Percentiles rank a stretch among this genome's conserved stretches.
phyloP scores from a whole-genome alignment of 1,139 yeast genomes.

The Taphrina pruni region DNA sequence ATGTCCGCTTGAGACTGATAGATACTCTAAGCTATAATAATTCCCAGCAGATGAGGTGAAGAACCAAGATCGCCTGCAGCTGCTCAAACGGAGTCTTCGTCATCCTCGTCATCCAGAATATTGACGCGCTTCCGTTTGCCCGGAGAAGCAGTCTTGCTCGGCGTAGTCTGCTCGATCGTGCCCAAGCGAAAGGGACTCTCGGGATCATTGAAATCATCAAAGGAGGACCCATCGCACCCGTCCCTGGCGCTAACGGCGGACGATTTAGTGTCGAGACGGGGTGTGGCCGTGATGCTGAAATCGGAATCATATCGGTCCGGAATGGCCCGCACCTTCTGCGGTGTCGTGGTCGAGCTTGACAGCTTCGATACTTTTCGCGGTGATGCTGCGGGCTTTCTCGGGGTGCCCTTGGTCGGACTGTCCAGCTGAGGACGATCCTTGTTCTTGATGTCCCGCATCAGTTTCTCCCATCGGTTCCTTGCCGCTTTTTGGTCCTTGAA shows the following conservation, averaged over 20 bases:
- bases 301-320: neutral
- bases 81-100: neutral
- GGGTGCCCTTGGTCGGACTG: slow-evolving; percentile 2
- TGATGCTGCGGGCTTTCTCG: neutral
- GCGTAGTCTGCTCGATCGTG: neutral
- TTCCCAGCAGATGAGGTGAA: neutral
- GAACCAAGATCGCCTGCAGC: neutral
- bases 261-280: neutral
- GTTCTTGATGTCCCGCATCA: slow-evolving; percentile 14
- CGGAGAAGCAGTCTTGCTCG: neutral
- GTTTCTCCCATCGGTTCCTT: slow-evolving; percentile 9
- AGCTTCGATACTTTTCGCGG: neutral
- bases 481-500: slow-evolving; percentile 17
- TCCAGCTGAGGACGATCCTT: neutral
- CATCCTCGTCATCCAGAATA: neutral
- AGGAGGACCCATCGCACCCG: neutral
- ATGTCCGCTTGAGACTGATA: too few species aligned
- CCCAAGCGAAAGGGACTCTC: neutral
- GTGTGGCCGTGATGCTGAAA: neutral
- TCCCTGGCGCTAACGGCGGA: neutral
- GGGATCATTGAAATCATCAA: slow-evolving; percentile 1
- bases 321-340: neutral
- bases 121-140: neutral
- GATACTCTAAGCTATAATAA: too few species aligned
- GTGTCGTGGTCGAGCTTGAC: slow-evolving; percentile 5